Percentiles rank a stretch among this genome's conserved stretches.
Conservation (phyloP, 352 stramenopile genomes). For the Globisporangium spinosum region DNA sequence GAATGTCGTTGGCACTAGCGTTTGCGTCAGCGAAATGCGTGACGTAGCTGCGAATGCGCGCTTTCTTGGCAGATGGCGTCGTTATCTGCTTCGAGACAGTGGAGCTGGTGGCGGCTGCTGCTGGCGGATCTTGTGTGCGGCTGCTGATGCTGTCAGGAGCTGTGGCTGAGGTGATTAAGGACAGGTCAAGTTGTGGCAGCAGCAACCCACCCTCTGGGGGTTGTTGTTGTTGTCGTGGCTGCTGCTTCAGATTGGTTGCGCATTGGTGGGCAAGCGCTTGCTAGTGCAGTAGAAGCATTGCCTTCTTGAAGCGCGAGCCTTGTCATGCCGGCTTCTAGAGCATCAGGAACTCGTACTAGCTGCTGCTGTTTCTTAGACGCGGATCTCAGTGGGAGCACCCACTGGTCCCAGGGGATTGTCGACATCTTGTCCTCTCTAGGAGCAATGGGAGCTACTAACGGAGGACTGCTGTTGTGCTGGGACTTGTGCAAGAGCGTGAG, state of each 20-base stretch:
- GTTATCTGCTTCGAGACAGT: background rate
- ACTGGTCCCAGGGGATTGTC: conserved; percentile 32
- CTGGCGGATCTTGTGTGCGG: background rate
- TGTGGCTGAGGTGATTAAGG: background rate
- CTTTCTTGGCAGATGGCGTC: conserved; percentile 22
- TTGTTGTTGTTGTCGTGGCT: background rate
- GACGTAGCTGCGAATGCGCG: conserved; percentile 29
- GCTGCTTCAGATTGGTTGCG: background rate
- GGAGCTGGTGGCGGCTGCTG: background rate
- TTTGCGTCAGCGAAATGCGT: conserved; percentile 27
- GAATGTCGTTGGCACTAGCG: background rate
- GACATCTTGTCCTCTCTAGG: background rate
- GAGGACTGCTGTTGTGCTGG: conserved; percentile 1
- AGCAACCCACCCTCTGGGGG: background rate
- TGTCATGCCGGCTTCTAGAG: background rate
- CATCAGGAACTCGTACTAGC: background rate
- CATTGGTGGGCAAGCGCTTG: background rate
- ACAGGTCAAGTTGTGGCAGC: conserved; percentile 4
- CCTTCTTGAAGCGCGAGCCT: background rate
- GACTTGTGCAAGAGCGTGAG: background rate
- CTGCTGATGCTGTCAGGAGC: background rate
- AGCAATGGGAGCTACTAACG: background rate
- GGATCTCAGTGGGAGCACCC: conserved; percentile 30
- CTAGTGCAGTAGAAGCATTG: too few relatives aligned
- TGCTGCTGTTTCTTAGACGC: conserved; percentile 12